Percentiles rank a stretch among this genome's conserved stretches.
These are phyloP conservation scores for Rhizopogon roseolus DNA, from an alignment of 768 basidiomycete species.

Conservation along the genomic window DNA sequence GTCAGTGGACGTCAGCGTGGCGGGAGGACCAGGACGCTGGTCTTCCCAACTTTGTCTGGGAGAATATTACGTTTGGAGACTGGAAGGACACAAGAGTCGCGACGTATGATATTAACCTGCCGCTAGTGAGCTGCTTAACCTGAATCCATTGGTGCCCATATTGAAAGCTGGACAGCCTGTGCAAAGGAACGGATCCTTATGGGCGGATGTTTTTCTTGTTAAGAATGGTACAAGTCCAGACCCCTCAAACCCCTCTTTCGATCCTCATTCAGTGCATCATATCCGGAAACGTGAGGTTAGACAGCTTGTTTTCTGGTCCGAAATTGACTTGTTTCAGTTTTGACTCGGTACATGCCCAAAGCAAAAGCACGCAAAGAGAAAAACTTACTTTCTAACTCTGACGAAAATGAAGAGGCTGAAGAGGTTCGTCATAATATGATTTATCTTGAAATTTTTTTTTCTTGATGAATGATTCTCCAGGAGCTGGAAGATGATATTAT, in stretches of 20 bases:
- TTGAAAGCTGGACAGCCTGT: constrained; percentile 47
- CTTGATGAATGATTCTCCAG: too few relatives aligned
- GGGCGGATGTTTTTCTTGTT: constrained; percentile 78
- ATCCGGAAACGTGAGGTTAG: constrained; percentile 62
- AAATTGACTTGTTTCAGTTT: constrained; percentile 39
- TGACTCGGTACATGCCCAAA: constrained; percentile 82
- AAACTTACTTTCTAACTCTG: constrained; percentile 57
- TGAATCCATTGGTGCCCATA: neutral
- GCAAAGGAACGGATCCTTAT: constrained; percentile 72
- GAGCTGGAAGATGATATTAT: constrained; percentile 50
- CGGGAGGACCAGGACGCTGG: constrained; percentile 41
- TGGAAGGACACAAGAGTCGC: constrained; percentile 58
- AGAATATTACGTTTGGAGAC: constrained; percentile 73
- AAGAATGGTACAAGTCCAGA: constrained; percentile 63
- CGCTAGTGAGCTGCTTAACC: constrained; percentile 43
- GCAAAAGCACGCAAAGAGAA: constrained; percentile 75
- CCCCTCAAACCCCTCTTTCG: constrained; percentile 49
- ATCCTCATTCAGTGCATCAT: constrained; percentile 58
- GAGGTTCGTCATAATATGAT: constrained; percentile 36
- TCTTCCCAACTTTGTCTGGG: constrained; percentile 71
- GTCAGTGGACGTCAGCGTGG: constrained; percentile 46
- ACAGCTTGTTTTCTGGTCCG: neutral
- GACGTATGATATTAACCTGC: constrained; percentile 59
- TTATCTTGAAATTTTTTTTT: too few relatives aligned
- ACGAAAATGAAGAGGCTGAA: constrained; percentile 38